Evolutionary conservation across 1,284 basidiomycete genomes (phyloP).

Genomic region (Cryptococcus sp.): DNA sequence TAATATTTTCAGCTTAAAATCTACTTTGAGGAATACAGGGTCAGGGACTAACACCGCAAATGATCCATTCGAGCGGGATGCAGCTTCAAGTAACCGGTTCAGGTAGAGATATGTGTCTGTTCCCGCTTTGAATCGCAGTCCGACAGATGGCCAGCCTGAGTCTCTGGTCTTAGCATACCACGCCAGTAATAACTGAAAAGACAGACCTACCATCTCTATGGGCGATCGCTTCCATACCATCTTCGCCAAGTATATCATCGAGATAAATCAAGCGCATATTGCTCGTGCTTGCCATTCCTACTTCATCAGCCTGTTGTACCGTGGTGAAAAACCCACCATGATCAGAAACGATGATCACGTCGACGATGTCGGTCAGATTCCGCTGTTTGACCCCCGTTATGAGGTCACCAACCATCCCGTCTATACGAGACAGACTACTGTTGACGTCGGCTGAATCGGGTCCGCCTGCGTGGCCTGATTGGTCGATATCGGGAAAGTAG

Average conservation of each 20-base stretch:
- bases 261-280: slow-evolving; percentile 73
- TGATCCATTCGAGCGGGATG: slow-evolving; percentile 58
- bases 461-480: slow-evolving; percentile 69
- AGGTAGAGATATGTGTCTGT: slow-evolving; percentile 63
- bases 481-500: slow-evolving; percentile 57
- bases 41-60: slow-evolving; percentile 61
- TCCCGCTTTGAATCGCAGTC: slow-evolving; percentile 68
- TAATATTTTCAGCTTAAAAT: neutral
- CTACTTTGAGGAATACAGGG: neutral
- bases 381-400: slow-evolving; percentile 65
- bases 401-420: slow-evolving; percentile 71
- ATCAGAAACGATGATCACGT: slow-evolving; percentile 86
- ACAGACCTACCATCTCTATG: slow-evolving; percentile 66
- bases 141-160: slow-evolving; percentile 78
- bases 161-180: neutral
- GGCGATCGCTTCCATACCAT: slow-evolving; percentile 64
- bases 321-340: slow-evolving; percentile 59
- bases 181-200: neutral
- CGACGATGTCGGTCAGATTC: slow-evolving; percentile 77
- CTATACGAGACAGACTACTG: slow-evolving; percentile 67
- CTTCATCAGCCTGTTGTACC: neutral
- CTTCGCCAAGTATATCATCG: slow-evolving; percentile 75
- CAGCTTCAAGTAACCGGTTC: slow-evolving; percentile 58
- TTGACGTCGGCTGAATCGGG: slow-evolving; percentile 72
- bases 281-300: slow-evolving; percentile 79